Base-by-base conservation (phyloP, 2,329 filamentous ascomycete genomes). In the Pseudogymnoascus sp. region DNA sequence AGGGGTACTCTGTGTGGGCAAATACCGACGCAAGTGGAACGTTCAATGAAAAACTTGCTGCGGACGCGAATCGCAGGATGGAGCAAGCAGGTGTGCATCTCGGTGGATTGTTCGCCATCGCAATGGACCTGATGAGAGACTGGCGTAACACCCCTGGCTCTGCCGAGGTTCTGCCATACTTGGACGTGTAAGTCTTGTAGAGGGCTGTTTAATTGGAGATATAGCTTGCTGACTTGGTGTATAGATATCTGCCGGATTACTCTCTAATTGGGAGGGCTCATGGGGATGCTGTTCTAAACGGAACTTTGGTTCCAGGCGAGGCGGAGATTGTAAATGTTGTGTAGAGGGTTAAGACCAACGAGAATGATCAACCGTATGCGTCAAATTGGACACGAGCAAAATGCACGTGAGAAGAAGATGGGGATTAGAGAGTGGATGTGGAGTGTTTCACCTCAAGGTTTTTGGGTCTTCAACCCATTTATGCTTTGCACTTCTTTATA, bases 1-100 rank as follows among this genome's bases (percentile, higher is more conserved):
- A 84, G 46, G 89, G 88, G 26, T 92, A 90, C 77, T 82, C 83
- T 38, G 88, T 92, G 64, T 91, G 82, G 77, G 88, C 87, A 68
- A 89, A 90, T 75, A 81, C 86, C 61, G 88, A 91, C 69, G 88
- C 86, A 1, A 86, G 82, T 0, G 88, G 88, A 1, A 91, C 88
- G 1, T 85, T 85, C 19, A 83, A 81, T 1, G 71, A 77, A 40
- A 79, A 87, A 50, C 79, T 88, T 64, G 81, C 85, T 6, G 83
- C 86, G 64, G 80, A 85, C 60, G 82, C 86, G 40, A 90, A 90
- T 73, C 78, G 83, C 33, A 82, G 87, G 56, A 90, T 90, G 87
- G 77, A 83, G 63, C 71, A 77, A 23, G 86, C 87, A 0, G 88
- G 88, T 37, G 88, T 90, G 3, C 84, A 88, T 62, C 62, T 72